Base-by-base conservation (phyloP, 306 rosid genomes). In the Astragalus glycyphyllos region DNA sequence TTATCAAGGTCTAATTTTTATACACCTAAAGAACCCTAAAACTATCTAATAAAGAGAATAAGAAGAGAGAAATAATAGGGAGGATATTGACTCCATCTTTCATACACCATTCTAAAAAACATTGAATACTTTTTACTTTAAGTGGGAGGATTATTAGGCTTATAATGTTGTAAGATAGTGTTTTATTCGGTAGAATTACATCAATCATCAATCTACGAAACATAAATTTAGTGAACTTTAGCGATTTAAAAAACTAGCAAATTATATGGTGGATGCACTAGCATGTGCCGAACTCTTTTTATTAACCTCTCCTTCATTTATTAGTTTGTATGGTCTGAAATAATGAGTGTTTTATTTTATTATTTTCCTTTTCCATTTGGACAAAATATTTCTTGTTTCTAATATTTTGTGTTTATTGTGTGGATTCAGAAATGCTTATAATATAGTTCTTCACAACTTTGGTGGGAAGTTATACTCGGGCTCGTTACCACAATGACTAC, bases 361-460 rank as follows among this genome's bases (percentile, higher is more conserved):
- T 17, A 0, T 74, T 38, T 17, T 46, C 4, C 7, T 47, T 63
- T 64, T 70, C 10, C 41, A 15, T 20, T 9, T 48, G 65, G 26
- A 20, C 65, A 67, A 11, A 1, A 40, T n/a, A 35, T 26, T 65
- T 55, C 20, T 45, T 2, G 71, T 45, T 80, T 42, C 63, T 82
- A 23, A 82, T 31, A 48, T 17, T 17, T 11, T 37, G 47, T 63
- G 38, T 31, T 47, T 74, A 55, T 78, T 58, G 40, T 56, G 5
- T 86, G 72, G 65, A 76, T 81, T 8, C 58, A 91, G 97, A 81
- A 91, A 91, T 65, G 97, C 97, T 1, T 91, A 88, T 81, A 88
- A 91, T 76, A 91, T 91, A 96, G 97, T 91, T 79, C 91, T 91
- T 68, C 97, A 88, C 87, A 88, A 88, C 66, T 88, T 84, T 63